Evolutionary conservation across 306 rosid species (phyloP).

Genomic region (Fragaria ananassa): DNA sequence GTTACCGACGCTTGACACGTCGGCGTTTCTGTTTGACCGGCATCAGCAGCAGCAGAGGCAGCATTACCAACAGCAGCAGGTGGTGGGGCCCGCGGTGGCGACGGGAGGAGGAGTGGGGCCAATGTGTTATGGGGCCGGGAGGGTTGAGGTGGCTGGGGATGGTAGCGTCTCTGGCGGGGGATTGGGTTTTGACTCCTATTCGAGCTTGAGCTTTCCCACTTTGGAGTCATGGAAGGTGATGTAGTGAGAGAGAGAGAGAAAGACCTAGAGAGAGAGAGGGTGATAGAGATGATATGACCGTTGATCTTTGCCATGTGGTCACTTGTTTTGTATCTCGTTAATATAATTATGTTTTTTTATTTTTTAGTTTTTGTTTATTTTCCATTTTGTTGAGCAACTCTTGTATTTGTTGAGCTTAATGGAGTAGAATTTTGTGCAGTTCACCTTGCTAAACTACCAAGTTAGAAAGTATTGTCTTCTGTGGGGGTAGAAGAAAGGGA

Average conservation of each 20-base stretch:
- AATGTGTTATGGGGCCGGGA: conserved; percentile 11
- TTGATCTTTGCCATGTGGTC: conserved; percentile 2
- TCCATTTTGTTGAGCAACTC: neutral
- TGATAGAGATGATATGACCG: conserved; percentile 14
- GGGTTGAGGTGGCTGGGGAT: conserved; percentile 5
- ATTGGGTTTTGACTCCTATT: conserved; percentile 58
- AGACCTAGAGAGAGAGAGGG: neutral
- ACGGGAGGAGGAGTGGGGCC: conserved; percentile 30
- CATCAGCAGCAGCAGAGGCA: conserved; percentile 31
- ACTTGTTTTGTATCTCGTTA: neutral
- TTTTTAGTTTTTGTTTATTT: neutral
- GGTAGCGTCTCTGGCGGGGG: conserved; percentile 30
- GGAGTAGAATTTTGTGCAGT: neutral
- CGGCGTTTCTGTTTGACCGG: conserved; percentile 61
- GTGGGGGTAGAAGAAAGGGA: no score
- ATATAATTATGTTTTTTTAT: neutral
- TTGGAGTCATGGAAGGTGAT: conserved; percentile 91
- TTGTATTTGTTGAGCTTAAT: neutral
- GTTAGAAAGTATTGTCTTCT: no score
- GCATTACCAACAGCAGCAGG: conserved; percentile 24
- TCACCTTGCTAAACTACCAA: neutral
- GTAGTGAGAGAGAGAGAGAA: neutral
- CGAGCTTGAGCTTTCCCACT: conserved; percentile 64
- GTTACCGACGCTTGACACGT: conserved; percentile 93
- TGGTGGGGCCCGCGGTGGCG: conserved; percentile 21